Base-by-base conservation (phyloP, 2,329 filamentous ascomycete genomes). In the Penicillium polonicum region DNA sequence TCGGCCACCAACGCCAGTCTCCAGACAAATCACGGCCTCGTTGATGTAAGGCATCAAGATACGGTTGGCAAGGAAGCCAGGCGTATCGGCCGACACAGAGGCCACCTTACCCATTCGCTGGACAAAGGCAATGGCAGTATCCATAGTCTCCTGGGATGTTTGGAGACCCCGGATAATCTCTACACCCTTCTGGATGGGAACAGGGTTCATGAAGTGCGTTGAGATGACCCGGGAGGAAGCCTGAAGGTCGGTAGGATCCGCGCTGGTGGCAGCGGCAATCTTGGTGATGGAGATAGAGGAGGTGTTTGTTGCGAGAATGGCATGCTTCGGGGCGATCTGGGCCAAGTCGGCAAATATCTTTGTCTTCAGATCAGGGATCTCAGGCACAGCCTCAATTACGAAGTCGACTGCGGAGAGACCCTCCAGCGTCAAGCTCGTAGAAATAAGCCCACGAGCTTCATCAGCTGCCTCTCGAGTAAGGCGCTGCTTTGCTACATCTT, bases 41-140 rank as follows among this genome's bases (percentile, higher is more conserved):
- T 99, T 99, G 80, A 99, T 97, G 74, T 99, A 99, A 0, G 94
- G 94, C 94, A 99, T 99, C 59, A 99, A 80, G 60, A 99, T 99
- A 10, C 94, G 84, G 75, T 99, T 99, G 33, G 94, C 94, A 25
- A 99, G 81, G 80, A 99, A 99, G 1, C 94, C 94, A 0, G 94
- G 94, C 0, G 90, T 86, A 75, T 99, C 94, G 17, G 90, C 90
- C 15, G 91, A 96, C 31, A 90, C 85, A 4, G 92, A 95, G 0
- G 92, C 80, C 52, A 97, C 83, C 79, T 99, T 99, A 69, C 92
- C 93, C 90, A 99, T 96, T 59, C 86, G 86, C 78, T 89, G 86
- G 77, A 93, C 93, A 72, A 99, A 93, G 6, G 85, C 88, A 12
- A 97, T 78, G 2, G 94, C 91, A 0, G 88, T 90, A 19, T 91